Evolutionary conservation across 1,284 basidiomycete genomes (phyloP), one percentile per base, ranked within the genome.

Genomic region (Ustilago nuda): DNA sequence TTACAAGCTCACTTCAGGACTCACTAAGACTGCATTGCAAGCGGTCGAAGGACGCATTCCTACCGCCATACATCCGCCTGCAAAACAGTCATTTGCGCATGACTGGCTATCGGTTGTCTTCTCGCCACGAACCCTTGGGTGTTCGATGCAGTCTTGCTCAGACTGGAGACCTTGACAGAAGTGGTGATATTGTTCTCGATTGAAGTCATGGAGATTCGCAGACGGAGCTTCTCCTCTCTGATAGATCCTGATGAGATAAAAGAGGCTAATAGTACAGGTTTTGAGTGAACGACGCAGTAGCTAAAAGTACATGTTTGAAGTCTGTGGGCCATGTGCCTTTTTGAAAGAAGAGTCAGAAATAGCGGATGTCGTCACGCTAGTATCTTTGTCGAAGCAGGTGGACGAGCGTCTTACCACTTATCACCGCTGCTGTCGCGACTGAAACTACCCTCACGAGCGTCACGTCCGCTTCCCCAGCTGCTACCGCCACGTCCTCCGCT

Each of bases 381-480:
- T 54, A 11, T 54, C 2, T 5, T 54, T 8, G 36, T 41, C 15
- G 43, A 45, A 45, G 43, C 17, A 8, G 43, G 8, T 17, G n/a
- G 19, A 19, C 43, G n/a, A 45, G 5, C 43, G 13, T 19, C 19
- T 55, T 43, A 72, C 70, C 70, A 72, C 61, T 72, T 72, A 61
- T 53, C 62, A 30, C 56, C n/a, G 36, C 70, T 67, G 61, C 50
- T 72, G 36, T 72, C 65, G 41, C 54, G 61, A 39, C 50, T 43
- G 36, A 37, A 67, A 30, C 70, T 64, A 61, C 65, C 64, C 70
- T 72, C 65, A n/a, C 65, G 70, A 64, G 70, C 61, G 54, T 72
- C 70, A 3, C 70, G 64, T 9, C 70, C 70, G 45, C 61, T 72
- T 33, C 65, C 70, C 41, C 53, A 72, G 33, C 56, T 64, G 46